Percentiles rank a stretch among this genome's conserved stretches.
Evolutionary conservation across 768 basidiomycete genomes (phyloP).

Genomic region (Mrakia gelida): DNA sequence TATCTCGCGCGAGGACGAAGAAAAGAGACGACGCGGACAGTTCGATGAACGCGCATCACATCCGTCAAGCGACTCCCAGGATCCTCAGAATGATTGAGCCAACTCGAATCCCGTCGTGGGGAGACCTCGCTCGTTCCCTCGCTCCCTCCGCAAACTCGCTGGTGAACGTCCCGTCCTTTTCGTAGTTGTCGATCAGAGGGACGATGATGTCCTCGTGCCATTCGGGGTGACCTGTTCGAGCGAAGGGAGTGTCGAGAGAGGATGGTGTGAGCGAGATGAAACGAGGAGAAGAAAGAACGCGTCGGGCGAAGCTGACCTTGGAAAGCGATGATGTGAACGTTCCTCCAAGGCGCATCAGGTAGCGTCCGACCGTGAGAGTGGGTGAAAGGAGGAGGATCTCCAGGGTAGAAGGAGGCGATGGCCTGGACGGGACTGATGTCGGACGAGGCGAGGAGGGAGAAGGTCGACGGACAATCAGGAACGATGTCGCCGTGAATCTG

Average conservation of each 20-base stretch:
- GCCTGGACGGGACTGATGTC: slow-evolving; percentile 37
- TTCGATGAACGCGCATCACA: neutral
- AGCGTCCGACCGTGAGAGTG: slow-evolving; percentile 35
- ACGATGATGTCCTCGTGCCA: slow-evolving; percentile 39
- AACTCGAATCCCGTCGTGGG: slow-evolving; percentile 36
- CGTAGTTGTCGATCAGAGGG: slow-evolving; percentile 38
- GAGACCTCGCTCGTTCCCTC: slow-evolving; percentile 31
- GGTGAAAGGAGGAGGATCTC: slow-evolving; percentile 34
- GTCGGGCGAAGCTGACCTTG: slow-evolving; percentile 33
- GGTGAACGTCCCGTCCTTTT: slow-evolving; percentile 35
- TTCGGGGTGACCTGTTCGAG: slow-evolving; percentile 36
- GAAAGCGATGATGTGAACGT: slow-evolving; percentile 38
- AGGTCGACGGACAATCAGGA: slow-evolving; percentile 33
- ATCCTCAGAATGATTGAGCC: slow-evolving; percentile 35
- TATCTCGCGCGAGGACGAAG: no score
- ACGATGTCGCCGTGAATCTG: slow-evolving; percentile 41
- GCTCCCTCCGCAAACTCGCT: slow-evolving; percentile 36
- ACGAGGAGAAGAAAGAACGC: neutral
- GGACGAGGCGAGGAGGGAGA: slow-evolving; percentile 36
- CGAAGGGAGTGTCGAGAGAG: neutral
- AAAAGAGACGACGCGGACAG: no score
- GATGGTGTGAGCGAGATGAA: neutral
- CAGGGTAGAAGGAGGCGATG: slow-evolving; percentile 37
- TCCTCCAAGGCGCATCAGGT: slow-evolving; percentile 36
- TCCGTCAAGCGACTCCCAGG: slow-evolving; percentile 34